phyloP scores from a whole-genome alignment of 176 grass and related monocot genomes.

The Eremochloa ophiuroides region DNA sequence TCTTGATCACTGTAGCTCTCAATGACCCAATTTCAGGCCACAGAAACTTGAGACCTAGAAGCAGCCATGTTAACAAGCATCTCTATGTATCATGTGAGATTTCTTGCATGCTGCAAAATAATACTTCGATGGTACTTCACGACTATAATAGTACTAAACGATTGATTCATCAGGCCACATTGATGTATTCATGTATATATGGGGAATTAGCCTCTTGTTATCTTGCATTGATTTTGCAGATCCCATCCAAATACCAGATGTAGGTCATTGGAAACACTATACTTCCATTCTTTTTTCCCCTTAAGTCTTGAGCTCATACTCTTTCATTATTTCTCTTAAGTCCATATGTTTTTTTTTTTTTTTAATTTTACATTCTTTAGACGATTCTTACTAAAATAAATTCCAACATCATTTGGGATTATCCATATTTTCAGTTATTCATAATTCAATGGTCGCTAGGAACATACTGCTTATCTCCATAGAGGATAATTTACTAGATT shows the following conservation, averaged over 20 bases:
- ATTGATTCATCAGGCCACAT: neutral
- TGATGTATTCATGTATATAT: neutral
- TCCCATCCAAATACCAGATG: neutral
- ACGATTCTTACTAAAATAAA: neutral
- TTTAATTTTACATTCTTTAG: neutral
- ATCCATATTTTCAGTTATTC: neutral
- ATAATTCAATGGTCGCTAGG: neutral
- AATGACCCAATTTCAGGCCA: neutral
- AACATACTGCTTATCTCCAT: neutral
- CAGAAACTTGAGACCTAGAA: slow-evolving; percentile 36
- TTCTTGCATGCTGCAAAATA: neutral
- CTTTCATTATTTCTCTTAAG: neutral
- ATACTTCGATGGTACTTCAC: neutral
- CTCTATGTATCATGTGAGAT: neutral
- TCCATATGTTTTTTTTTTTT: neutral
- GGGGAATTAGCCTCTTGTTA: neutral
- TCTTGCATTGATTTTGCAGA: neutral
- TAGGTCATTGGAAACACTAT: neutral
- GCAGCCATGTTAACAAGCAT: slow-evolving; percentile 19
- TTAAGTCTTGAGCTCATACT: too few species aligned
- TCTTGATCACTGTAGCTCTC: neutral
- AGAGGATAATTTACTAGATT: neutral
- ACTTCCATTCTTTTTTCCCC: neutral
- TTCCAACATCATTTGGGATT: neutral
- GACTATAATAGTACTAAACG: too few species aligned